Evolutionary conservation across 2,329 filamentous ascomycete genomes (phyloP).

Genomic region (Talaromyces funiculosus): DNA sequence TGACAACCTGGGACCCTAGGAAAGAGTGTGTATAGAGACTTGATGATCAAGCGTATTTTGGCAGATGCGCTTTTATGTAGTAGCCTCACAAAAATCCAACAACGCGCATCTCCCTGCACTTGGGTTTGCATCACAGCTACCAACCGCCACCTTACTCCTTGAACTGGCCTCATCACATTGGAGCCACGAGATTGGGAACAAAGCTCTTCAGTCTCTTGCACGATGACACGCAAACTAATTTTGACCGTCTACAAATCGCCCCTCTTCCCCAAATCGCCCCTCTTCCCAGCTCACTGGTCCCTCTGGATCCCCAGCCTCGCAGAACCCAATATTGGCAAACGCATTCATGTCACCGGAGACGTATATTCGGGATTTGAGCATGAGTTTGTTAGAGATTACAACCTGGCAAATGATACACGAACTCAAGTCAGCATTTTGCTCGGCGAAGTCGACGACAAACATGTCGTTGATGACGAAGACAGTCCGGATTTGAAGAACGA

Average conservation of each 20-base stretch:
- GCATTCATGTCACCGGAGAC: not conserved
- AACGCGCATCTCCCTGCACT: too few relatives aligned
- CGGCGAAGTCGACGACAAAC: not conserved
- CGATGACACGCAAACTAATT: not conserved
- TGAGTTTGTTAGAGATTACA: not conserved
- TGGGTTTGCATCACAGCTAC: too few relatives aligned
- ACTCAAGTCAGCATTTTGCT: not conserved
- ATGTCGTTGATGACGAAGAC: not conserved
- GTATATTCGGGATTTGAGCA: not conserved
- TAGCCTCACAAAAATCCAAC: too few relatives aligned
- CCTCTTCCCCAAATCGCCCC: not conserved
- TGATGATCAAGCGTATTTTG: too few relatives aligned
- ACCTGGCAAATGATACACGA: not conserved
- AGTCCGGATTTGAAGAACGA: not conserved
- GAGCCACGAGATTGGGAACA: too few relatives aligned
- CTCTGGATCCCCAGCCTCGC: not conserved
- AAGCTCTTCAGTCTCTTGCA: too few relatives aligned
- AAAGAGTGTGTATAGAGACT: too few relatives aligned
- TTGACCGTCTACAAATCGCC: not conserved
- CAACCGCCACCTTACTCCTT: too few relatives aligned
- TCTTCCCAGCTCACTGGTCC: not conserved
- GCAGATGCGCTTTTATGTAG: too few relatives aligned
- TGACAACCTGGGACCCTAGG: too few relatives aligned
- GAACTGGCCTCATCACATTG: too few relatives aligned
- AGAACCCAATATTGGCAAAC: not conserved